These are phyloP conservation scores for Elaeis guineensis DNA, from an alignment of 176 grass and related monocot genomes.

Conservation along the genomic window DNA sequence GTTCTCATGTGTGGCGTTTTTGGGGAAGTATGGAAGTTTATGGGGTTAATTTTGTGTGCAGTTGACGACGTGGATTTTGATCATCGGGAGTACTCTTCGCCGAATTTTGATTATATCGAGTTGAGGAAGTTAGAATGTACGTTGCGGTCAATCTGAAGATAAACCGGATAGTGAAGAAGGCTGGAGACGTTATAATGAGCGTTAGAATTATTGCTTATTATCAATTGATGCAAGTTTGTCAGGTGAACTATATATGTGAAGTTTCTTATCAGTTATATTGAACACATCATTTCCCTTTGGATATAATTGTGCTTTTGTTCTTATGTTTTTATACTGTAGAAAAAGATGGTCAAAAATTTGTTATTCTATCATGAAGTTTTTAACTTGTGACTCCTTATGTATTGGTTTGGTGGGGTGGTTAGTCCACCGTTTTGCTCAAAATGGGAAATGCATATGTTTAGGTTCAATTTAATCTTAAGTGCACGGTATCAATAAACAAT, in stretches of 20 bases:
- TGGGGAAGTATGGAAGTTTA: neutral
- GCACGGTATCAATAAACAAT: too few species aligned
- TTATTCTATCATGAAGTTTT: too few species aligned
- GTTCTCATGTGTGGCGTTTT: too few species aligned
- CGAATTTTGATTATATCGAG: neutral
- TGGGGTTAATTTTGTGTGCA: neutral
- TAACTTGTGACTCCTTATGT: too few species aligned
- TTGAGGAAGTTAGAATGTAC: constrained; percentile 26
- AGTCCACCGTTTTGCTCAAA: too few species aligned
- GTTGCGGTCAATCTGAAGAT: constrained; percentile 30
- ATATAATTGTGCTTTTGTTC: too few species aligned
- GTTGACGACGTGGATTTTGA: constrained; percentile 7
- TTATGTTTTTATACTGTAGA: too few species aligned
- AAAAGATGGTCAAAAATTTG: too few species aligned
- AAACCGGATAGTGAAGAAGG: constrained; percentile 7
- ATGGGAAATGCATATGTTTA: too few species aligned
- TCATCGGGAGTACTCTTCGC: neutral
- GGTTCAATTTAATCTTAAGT: too few species aligned
- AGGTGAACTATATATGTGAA: constrained; percentile 28
- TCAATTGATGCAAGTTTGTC: constrained; percentile 51
- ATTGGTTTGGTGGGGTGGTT: too few species aligned
- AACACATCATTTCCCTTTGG: neutral
- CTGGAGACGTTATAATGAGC: constrained; percentile 35
- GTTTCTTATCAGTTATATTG: too few species aligned
- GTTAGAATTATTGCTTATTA: constrained; percentile 32